Evolutionary conservation across 2,329 filamentous ascomycete species (phyloP), one percentile per base, ranked within the genome.

Genomic region (Colletotrichum gigasporum): DNA sequence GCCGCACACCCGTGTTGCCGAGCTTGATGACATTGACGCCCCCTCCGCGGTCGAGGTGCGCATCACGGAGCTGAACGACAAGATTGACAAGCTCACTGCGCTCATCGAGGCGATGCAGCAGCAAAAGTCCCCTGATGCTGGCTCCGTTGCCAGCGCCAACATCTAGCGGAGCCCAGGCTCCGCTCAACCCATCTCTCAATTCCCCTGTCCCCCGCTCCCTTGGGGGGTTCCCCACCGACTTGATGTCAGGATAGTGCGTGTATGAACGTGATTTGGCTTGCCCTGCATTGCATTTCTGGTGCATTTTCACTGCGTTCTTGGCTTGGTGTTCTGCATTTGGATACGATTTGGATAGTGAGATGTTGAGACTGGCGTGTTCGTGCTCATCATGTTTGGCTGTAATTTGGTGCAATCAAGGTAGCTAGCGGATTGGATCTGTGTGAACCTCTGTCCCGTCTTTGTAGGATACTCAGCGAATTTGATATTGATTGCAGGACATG

Each of bases 71-170:
- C 73, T 90, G 68, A 80, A 81, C 41, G 75, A 74, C 47, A 89
- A 88, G 78, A 87, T 90, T 69, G 85, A 88, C 67, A 82, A 82
- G 58, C 75, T 90, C 67, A 87, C 86, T 0, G 78, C 82, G 18
- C 71, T 85, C 48, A 77, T 89, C 2, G 71, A 86, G 67, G 76
- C 79, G 4, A 74, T 88, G 71, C 85, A 87, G 69, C 73, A 76
- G 57, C 73, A 63, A 20, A 32, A 11, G 22, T 37, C 53, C 20
- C 41, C 53, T 28, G 45, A 18, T 32, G 35, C 20, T 37, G 53
- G 41, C 11, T 30, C 39, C 1, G 26, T 39, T 10, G 53, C 11
- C 53, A 56, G 53, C 35, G n/a, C 18, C 39, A 45, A 47, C 28
- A 30, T 47, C 41, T 47, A 47, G 53, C 53, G 6, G 30, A 56